Evolutionary conservation across 176 grass and related monocot species (phyloP).

Genomic region (Pharus latifolius): DNA sequence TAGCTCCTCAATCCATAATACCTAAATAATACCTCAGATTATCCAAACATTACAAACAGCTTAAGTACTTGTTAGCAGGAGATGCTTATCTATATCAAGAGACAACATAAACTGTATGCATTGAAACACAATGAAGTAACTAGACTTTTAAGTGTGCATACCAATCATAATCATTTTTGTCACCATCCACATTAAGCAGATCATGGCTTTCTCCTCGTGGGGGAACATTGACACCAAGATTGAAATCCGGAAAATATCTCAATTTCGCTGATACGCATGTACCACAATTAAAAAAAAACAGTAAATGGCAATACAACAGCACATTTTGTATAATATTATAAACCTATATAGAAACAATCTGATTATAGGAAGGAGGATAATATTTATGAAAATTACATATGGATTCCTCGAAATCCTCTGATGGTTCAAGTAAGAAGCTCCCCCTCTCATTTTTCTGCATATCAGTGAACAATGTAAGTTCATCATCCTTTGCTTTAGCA

Average conservation of each 20-base stretch:
- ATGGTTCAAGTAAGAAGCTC: slow-evolving; percentile 74
- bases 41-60: neutral
- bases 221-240: slow-evolving; percentile 58
- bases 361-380: neutral
- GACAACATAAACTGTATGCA: neutral
- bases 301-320: slow-evolving; percentile 4
- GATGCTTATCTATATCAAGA: neutral
- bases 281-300: slow-evolving; percentile 9
- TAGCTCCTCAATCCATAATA: neutral
- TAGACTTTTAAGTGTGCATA: slow-evolving; percentile 29
- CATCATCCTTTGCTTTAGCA: slow-evolving; percentile 67
- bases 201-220: slow-evolving; percentile 54
- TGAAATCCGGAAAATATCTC: slow-evolving; percentile 64
- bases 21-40: neutral
- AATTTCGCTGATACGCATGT: slow-evolving; percentile 53
- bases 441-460: slow-evolving; percentile 80
- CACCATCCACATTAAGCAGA: slow-evolving; percentile 66
- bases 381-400: slow-evolving; percentile 45
- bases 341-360: neutral
- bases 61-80: slow-evolving; percentile 11
- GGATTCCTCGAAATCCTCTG: slow-evolving; percentile 76
- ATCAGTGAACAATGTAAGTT: slow-evolving; percentile 61
- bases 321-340: neutral
- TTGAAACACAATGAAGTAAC: slow-evolving; percentile 2
- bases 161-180: slow-evolving; percentile 98